phyloP scores from a whole-genome alignment of 768 basidiomycete genomes.

The Tricholoma terreum region DNA sequence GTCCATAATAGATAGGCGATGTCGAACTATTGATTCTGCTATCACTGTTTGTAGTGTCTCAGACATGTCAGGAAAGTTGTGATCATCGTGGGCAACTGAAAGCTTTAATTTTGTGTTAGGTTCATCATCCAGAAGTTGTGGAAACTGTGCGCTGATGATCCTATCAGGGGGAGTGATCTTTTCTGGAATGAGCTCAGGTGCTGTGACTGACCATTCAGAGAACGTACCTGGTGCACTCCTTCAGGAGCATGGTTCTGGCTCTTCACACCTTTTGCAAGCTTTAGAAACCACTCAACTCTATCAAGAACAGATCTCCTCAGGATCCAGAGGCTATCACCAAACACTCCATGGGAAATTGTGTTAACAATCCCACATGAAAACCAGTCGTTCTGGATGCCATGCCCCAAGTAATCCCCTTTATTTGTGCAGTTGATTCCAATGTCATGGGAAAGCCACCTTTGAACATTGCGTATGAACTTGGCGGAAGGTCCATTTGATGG shows the following conservation, averaged over 20 bases:
- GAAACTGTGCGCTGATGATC: too few relatives aligned
- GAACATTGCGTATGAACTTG: constrained; percentile 1
- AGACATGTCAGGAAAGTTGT: too few relatives aligned
- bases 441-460: constrained; percentile 5
- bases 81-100: too few relatives aligned
- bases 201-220: too few relatives aligned
- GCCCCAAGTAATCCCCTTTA: constrained; percentile 1
- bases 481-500: background rate
- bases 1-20: too few relatives aligned
- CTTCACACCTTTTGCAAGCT: constrained; percentile 14
- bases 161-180: too few relatives aligned
- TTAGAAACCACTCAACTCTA: background rate
- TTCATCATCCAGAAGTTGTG: too few relatives aligned
- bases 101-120: too few relatives aligned
- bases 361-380: constrained; percentile 8
- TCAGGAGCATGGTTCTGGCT: too few relatives aligned
- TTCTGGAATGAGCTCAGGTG: too few relatives aligned
- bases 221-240: constrained; percentile 16
- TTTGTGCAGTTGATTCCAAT: background rate
- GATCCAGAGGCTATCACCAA: background rate
- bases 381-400: constrained; percentile 8
- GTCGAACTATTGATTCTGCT: too few relatives aligned
- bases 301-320: background rate
- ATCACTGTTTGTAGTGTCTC: too few relatives aligned
- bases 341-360: background rate